These are phyloP conservation scores for Lipomyces chichibuensis DNA, from an alignment of 805 yeast species.

Conservation along the genomic window DNA sequence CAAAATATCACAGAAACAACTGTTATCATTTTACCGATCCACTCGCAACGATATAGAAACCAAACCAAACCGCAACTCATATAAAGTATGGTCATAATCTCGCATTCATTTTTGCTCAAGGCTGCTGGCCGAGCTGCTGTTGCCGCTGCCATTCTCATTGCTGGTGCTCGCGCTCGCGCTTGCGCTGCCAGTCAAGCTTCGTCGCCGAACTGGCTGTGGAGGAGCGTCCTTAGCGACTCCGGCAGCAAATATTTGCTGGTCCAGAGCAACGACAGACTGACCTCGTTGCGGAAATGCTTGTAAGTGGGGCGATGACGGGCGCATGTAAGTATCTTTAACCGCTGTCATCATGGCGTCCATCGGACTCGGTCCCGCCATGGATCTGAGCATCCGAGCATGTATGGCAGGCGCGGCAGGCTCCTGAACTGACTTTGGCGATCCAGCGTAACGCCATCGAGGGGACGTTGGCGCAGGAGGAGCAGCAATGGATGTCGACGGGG, in stretches of 20 bases:
- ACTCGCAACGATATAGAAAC: not conserved
- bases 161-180: conserved; percentile 33
- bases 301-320: conserved; percentile 8
- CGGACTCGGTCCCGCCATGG: conserved; percentile 30
- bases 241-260: conserved; percentile 9
- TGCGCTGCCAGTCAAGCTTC: conserved; percentile 31
- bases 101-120: conserved; percentile 27
- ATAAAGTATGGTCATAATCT: not conserved
- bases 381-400: conserved; percentile 22
- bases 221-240: conserved; percentile 9
- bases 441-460: conserved; percentile 14
- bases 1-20: not conserved
- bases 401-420: conserved; percentile 11
- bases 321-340: conserved; percentile 1
- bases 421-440: conserved; percentile 8
- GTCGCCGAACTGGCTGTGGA: conserved; percentile 9
- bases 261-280: not conserved
- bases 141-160: conserved; percentile 30
- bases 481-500: not conserved
- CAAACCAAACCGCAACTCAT: not conserved
- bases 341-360: conserved; percentile 31
- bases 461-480: not conserved
- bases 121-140: conserved; percentile 34
- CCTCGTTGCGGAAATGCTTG: conserved; percentile 3
- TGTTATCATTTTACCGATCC: not conserved